Base-by-base conservation (phyloP, 805 yeast genomes). In the Torulaspora gathmanii region DNA sequence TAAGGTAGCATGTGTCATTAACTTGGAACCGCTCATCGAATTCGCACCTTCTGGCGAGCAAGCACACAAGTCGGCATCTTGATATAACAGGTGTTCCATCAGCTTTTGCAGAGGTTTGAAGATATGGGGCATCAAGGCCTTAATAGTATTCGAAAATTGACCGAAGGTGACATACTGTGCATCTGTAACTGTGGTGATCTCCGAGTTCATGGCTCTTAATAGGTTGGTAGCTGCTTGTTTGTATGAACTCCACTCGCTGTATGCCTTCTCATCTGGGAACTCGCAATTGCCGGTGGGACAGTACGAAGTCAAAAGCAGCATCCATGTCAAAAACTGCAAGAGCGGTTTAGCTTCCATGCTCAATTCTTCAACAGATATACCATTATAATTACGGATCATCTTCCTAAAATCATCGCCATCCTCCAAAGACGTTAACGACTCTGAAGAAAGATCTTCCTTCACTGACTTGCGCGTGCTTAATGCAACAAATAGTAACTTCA, bases 401-500 rank as follows among this genome's bases (percentile, higher is more conserved):
- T 48, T 45, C 4, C 42, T 36, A 9, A 53, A 39, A 5, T 54
- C 46, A 20, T 49, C 53, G 1, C 46, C 51, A 6, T 45, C 49
- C 23, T 56, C 56, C 2, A 47, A 42, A 13, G 47, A 44, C 12
- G 28, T 39, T 10, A 52, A 44, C 10, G 46, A 42, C 10, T 45
- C 44, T 4, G 49, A 28, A 1, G 47, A 42, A 9, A 54, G 49
- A 12, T 56, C 62, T 20, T 52, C 57, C 26, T 47, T 46, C 15
- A 45, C 51, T 12, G 47, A 38, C 15, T 56, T 46, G 15, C 47
- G 46, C 17, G 53, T 56, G 10, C 70, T 65, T 51, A 80, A 56
- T 0, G 83, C 69, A 5, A 78, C 58, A 52, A 75, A 81, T 2
- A 82, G 34, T 27, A 82, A 55, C 53, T 70, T 70, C 23, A 64